These are phyloP conservation scores for Chlamydomonas urium DNA, from an alignment of 139 green algal species.

Conservation along the genomic window DNA sequence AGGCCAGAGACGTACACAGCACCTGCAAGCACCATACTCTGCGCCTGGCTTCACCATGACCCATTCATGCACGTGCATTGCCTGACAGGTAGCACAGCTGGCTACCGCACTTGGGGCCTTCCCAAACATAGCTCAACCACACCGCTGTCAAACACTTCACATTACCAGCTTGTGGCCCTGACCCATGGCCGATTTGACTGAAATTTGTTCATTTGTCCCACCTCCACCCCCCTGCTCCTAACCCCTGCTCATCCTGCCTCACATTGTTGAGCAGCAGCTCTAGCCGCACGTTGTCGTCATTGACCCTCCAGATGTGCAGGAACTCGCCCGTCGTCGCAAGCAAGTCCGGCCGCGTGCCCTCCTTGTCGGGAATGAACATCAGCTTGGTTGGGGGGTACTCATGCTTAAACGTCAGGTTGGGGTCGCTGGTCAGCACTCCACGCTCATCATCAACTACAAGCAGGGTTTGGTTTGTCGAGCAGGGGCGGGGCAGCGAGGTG, in stretches of 20 bases:
- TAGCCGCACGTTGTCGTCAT: constrained; percentile 66
- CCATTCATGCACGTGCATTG: too few relatives aligned
- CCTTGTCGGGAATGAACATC: constrained; percentile 50
- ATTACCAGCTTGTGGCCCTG: too few relatives aligned
- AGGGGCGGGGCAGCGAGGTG: too few relatives aligned
- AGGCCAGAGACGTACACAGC: not conserved
- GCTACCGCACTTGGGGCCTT: too few relatives aligned
- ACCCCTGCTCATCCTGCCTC: not conserved
- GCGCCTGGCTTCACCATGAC: too few relatives aligned
- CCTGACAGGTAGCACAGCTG: too few relatives aligned
- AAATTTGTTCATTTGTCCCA: too few relatives aligned
- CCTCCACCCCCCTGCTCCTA: not conserved
- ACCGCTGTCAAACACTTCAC: too few relatives aligned
- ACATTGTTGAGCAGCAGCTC: constrained; percentile 69
- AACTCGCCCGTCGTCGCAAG: constrained; percentile 89
- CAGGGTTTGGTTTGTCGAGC: too few relatives aligned
- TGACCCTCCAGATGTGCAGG: constrained; percentile 86
- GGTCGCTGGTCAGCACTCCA: constrained; percentile 60
- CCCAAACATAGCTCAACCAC: too few relatives aligned
- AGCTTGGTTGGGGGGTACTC: constrained; percentile 24
- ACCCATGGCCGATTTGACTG: too few relatives aligned
- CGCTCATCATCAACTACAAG: constrained; percentile 65
- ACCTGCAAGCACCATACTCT: too few relatives aligned
- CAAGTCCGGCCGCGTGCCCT: constrained; percentile 30
- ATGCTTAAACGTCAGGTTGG: constrained; percentile 58